phyloP scores from a whole-genome alignment of 257 asterid species.

The Penstemon davidsonii region DNA sequence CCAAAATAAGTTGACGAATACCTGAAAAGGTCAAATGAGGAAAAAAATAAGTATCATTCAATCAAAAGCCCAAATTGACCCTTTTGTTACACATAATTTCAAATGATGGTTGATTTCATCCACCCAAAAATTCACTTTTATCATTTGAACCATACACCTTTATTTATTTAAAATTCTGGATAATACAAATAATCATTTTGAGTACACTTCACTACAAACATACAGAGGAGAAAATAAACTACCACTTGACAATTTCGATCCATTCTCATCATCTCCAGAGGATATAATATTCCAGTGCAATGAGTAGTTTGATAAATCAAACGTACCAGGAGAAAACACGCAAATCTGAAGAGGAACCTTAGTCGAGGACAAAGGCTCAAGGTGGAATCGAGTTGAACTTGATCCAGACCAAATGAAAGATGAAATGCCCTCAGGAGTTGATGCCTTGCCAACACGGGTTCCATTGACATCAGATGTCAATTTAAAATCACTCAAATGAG shows the following conservation, averaged over 20 bases:
- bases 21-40: too few relatives aligned
- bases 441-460: constrained; percentile 40
- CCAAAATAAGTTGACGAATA: too few relatives aligned
- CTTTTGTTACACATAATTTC: too few relatives aligned
- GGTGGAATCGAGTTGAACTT: constrained; percentile 57
- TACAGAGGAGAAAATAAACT: not conserved
- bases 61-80: too few relatives aligned
- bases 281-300: constrained; percentile 61
- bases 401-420: constrained; percentile 90
- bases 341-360: constrained; percentile 69
- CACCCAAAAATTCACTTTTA: too few relatives aligned
- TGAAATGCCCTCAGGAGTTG: constrained; percentile 40
- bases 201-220: too few relatives aligned
- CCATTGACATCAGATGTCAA: constrained; percentile 49
- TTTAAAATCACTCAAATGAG: constrained; percentile 49
- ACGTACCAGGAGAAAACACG: constrained; percentile 82
- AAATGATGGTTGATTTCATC: too few relatives aligned
- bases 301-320: constrained; percentile 78
- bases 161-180: too few relatives aligned
- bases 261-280: constrained; percentile 26
- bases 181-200: too few relatives aligned
- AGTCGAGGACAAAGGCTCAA: constrained; percentile 60
- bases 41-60: too few relatives aligned
- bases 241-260: constrained; percentile 46
- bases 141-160: too few relatives aligned